Evolutionary conservation across 2,329 filamentous ascomycete genomes (phyloP).

Genomic region (Aspergillus cejpii): DNA sequence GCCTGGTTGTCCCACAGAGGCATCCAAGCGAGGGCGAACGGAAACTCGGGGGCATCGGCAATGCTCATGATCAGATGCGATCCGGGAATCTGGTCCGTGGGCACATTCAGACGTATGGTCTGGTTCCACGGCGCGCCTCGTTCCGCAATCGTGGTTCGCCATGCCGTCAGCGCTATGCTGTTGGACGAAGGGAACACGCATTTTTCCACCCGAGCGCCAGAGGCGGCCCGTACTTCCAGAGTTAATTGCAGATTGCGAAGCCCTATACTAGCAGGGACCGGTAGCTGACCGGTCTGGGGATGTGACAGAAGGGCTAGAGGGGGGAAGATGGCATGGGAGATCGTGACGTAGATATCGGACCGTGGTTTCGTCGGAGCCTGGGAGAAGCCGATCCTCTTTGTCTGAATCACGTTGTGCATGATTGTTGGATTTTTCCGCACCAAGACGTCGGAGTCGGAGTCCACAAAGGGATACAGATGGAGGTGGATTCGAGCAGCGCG

Average conservation of each 20-base stretch:
- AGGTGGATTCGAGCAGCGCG: slow-evolving; percentile 72
- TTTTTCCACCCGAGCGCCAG: slow-evolving; percentile 74
- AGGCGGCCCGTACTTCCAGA: slow-evolving; percentile 72
- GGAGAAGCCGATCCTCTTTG: slow-evolving; percentile 86
- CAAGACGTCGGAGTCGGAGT: slow-evolving; percentile 69
- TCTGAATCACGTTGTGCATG: slow-evolving; percentile 71
- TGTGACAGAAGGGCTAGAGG: slow-evolving; percentile 59
- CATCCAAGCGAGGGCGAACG: slow-evolving; percentile 88
- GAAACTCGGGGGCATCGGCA: slow-evolving; percentile 75
- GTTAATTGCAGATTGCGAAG: slow-evolving; percentile 78
- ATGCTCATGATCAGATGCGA: slow-evolving; percentile 87
- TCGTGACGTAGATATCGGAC: slow-evolving; percentile 90
- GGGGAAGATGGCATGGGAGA: slow-evolving; percentile 71
- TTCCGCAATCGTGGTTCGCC: slow-evolving; percentile 76
- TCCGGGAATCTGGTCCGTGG: slow-evolving; percentile 69
- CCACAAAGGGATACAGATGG: slow-evolving; percentile 69
- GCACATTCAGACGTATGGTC: slow-evolving; percentile 72
- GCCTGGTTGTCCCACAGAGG: slow-evolving; percentile 89
- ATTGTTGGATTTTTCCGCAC: slow-evolving; percentile 83
- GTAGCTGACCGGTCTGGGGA: slow-evolving; percentile 73
- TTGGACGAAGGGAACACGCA: slow-evolving; percentile 87
- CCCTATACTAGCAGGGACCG: slow-evolving; percentile 57
- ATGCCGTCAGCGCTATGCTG: slow-evolving; percentile 68
- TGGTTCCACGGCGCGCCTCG: slow-evolving; percentile 80
- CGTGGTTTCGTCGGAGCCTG: slow-evolving; percentile 80